Percentiles rank a stretch among this genome's conserved stretches.
Conservation (phyloP, 1,284 basidiomycete species). For the Ustilago nuda region DNA sequence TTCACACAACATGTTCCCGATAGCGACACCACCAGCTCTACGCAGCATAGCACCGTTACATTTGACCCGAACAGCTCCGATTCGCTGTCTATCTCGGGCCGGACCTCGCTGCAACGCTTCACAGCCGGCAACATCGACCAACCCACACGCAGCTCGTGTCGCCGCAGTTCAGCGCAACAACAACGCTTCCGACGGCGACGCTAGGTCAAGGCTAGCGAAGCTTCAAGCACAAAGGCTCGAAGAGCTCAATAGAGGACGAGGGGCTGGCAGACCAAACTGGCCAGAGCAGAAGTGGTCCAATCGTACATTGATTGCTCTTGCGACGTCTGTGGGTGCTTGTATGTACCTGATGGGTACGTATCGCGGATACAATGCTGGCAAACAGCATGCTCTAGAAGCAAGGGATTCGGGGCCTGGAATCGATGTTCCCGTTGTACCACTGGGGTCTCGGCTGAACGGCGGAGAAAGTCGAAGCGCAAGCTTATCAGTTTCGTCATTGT, state of each 20-base stretch:
- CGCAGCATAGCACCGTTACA: neutral
- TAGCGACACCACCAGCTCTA: neutral
- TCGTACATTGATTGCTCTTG: conserved; percentile 45
- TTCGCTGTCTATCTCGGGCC: conserved; percentile 2
- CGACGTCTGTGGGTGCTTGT: conserved; percentile 44
- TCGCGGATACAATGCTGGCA: conserved; percentile 44
- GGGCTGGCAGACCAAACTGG: conserved; percentile 11
- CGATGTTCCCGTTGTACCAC: neutral
- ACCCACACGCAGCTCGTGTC: conserved; percentile 23
- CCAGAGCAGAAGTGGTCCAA: conserved; percentile 51
- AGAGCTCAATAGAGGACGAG: conserved; percentile 29
- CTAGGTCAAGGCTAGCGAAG: conserved; percentile 24
- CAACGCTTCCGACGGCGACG: conserved; percentile 3
- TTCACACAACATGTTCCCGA: neutral
- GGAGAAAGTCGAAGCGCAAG: conserved; percentile 1
- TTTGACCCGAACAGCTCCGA: neutral
- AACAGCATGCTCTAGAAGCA: conserved; percentile 22
- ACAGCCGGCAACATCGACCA: conserved; percentile 19
- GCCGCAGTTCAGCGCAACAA: conserved; percentile 5
- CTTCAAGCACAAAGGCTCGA: conserved; percentile 38
- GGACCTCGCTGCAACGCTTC: conserved; percentile 15
- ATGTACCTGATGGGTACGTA: conserved; percentile 43
- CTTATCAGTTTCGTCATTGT: neutral
- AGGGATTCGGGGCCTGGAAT: neutral
- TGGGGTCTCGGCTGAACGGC: neutral